These are phyloP conservation scores for Laburnicola sp. DNA, from an alignment of 2,329 filamentous ascomycete genomes.

Conservation along the genomic window DNA sequence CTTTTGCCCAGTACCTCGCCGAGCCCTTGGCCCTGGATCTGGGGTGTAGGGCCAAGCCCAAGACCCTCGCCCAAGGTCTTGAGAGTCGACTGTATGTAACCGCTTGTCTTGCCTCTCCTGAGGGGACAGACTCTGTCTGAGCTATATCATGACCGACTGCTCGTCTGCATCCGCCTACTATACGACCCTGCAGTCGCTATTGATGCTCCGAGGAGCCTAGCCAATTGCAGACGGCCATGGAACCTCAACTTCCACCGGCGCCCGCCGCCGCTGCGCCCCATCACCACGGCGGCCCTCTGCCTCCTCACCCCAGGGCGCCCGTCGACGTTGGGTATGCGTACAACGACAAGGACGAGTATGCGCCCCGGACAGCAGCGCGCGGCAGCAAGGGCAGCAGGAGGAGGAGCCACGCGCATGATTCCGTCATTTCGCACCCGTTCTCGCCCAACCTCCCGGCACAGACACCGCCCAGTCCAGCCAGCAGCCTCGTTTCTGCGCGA, in stretches of 20 bases:
- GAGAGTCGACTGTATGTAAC: slow-evolving; percentile 38
- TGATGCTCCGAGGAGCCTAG: slow-evolving; percentile 34
- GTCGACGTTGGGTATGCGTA: slow-evolving; percentile 21
- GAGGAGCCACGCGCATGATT: slow-evolving; percentile 39
- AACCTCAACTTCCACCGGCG: slow-evolving; percentile 36
- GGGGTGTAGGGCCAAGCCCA: slow-evolving; percentile 34
- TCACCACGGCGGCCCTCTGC: slow-evolving; percentile 18
- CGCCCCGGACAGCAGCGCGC: slow-evolving; percentile 18
- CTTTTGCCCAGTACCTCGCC: slow-evolving; percentile 27
- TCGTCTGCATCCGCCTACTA: slow-evolving; percentile 24
- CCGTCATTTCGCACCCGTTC: slow-evolving; percentile 44
- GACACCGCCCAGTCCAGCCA: slow-evolving; percentile 40
- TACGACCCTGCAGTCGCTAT: slow-evolving; percentile 21
- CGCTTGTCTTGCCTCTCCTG: slow-evolving; percentile 39
- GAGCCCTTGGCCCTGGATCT: slow-evolving; percentile 27
- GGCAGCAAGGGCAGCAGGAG: slow-evolving; percentile 30
- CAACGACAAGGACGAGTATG: slow-evolving; percentile 31
- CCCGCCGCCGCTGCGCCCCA: slow-evolving; percentile 31
- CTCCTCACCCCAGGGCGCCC: slow-evolving; percentile 10
- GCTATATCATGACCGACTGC: slow-evolving; percentile 42
- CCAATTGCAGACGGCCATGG: slow-evolving; percentile 35
- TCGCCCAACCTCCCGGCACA: slow-evolving; percentile 33
- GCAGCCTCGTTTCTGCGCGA: slow-evolving; percentile 31
- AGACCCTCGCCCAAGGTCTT: slow-evolving; percentile 38
- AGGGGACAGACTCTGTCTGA: slow-evolving; percentile 28